These are phyloP conservation scores for Chalciporus piperatus DNA, from an alignment of 768 basidiomycete species.

Conservation along the genomic window DNA sequence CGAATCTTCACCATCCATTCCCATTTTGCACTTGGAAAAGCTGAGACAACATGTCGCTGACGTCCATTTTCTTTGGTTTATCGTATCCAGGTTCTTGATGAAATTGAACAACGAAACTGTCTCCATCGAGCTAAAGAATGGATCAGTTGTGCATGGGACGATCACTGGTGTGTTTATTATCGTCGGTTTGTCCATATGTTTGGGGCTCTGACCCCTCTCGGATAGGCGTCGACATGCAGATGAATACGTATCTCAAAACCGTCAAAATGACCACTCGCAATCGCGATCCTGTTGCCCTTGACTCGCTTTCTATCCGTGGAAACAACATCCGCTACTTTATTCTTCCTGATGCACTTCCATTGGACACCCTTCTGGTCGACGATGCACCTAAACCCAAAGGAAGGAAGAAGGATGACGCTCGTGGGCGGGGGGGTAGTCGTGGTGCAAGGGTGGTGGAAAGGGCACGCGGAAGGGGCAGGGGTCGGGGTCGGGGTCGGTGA, in stretches of 20 bases:
- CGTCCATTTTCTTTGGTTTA: slow-evolving; percentile 15
- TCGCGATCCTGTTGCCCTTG: slow-evolving; percentile 82
- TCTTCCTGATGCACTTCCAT: slow-evolving; percentile 93
- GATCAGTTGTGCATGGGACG: slow-evolving; percentile 91
- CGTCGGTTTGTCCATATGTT: neutral
- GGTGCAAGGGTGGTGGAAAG: slow-evolving; percentile 51
- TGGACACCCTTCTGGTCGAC: slow-evolving; percentile 96
- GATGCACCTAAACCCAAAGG: slow-evolving; percentile 96
- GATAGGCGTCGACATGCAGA: slow-evolving; percentile 96
- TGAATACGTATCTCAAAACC: slow-evolving; percentile 98
- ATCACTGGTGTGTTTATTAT: slow-evolving; percentile 73
- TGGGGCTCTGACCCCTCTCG: slow-evolving; percentile 3
- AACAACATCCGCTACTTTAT: slow-evolving; percentile 97
- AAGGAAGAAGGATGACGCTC: slow-evolving; percentile 80
- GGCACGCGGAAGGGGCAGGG: slow-evolving; percentile 55
- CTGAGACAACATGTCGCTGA: slow-evolving; percentile 16
- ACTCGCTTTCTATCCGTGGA: slow-evolving; percentile 90
- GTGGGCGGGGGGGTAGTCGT: slow-evolving; percentile 46
- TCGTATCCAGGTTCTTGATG: slow-evolving; percentile 83
- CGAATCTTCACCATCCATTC: neutral
- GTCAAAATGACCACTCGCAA: slow-evolving; percentile 95
- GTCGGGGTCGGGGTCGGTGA: slow-evolving; percentile 49
- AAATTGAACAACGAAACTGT: slow-evolving; percentile 99
- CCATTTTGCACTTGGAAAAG: slow-evolving; percentile 5
- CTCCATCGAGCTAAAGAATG: slow-evolving; percentile 97